Evolutionary conservation across 75 land plant genomes (phyloP), one percentile per base, ranked within the genome.

Genomic region (Sequoiadendron giganteum): DNA sequence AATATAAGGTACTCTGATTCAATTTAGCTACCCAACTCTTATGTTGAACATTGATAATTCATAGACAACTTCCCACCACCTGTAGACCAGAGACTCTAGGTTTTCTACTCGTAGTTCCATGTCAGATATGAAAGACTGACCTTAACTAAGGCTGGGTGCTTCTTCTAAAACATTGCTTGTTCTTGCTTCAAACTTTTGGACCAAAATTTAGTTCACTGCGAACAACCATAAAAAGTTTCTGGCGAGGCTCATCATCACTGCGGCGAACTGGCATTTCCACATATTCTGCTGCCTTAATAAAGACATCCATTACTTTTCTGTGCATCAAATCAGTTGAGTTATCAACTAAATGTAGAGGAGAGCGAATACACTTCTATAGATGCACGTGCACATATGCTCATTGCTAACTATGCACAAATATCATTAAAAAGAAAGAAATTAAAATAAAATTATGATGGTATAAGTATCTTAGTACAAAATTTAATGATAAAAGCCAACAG

Each of bases 271-370:
- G 97, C 86, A 95, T 98, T 89, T 96, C 99, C 93, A 95, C 92
- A 89, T 87, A 98, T 87, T 98, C 99, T 90, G 96, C 96, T 80
- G 98, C 99, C 88, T 94, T 96, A 7, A 95, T 92, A 85, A 98
- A 95, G 38, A 98, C 99, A 87, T 98, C 99, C 97, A 98, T 94
- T 56, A 98, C 97, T 89, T 98, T 98, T 92, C 99, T 98, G 96
- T 89, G 86, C 25, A 86, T 56, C 70, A 65, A 65, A 65, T 5
- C 42, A 58, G 61, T 49, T 49, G 21, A 52, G 10, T 38, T 56
- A 86, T 21, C 43, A 28, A 83, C n/a, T 42, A 83, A 43, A 42
- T 28, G 28, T 47, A 42, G 6, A 28, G 76, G 14, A 19, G 77
- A 14, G 77, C 13, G 14, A 10, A 25, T 75, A 16, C 2, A 25